Base-by-base conservation (phyloP, 345 rosid species). In the Boechera retrofracta region DNA sequence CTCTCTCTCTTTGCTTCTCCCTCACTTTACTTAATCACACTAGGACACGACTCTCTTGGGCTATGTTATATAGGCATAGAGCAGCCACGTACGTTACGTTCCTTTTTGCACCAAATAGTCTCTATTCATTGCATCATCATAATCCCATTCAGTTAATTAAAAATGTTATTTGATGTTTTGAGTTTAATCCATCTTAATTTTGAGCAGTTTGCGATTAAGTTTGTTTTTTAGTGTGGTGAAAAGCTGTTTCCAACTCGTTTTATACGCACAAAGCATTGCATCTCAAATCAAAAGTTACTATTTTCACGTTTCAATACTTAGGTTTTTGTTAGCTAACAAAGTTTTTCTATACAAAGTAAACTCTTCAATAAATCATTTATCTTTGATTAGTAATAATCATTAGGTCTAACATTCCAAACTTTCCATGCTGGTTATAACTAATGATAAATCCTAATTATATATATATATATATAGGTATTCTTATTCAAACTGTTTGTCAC, bases 31-130 rank as follows among this genome's bases (percentile, higher is more conserved):
- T 55, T 71, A 0, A 38, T 11, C 48, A 64, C 66, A 57, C 5
- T 9, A 18, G 47, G 31, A 72, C 55, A 77, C 77, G 76, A 63
- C 75, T 64, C 52, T 69, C 36, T 56, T 35, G 42, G 53, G 60
- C 45, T 71, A 9, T 55, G 36, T 77, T 64, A 71, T 77, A 71
- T 71, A 77, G 72, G 15, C 47, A 35, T 35, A 57, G 60, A 75
- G 71, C 59, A 57, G 77, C 42, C 69, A 61, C 52, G 65, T 79
- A 60, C 70, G 69, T 72, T 59, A 52, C 70, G 18, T 45, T 73
- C 9, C 29, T 63, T 29, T 64, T 55, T 57, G 16, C 49, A 65
- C 60, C 44, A 54, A 70, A 54, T 41, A 31, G 76, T 65, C 72
- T 66, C 4, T 52, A 73, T 73, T 31, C 73, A 51, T 36, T 73